Evolutionary conservation across 805 yeast genomes (phyloP), one percentile per base, ranked within the genome.

Genomic region (Allodekkera sacchari): DNA sequence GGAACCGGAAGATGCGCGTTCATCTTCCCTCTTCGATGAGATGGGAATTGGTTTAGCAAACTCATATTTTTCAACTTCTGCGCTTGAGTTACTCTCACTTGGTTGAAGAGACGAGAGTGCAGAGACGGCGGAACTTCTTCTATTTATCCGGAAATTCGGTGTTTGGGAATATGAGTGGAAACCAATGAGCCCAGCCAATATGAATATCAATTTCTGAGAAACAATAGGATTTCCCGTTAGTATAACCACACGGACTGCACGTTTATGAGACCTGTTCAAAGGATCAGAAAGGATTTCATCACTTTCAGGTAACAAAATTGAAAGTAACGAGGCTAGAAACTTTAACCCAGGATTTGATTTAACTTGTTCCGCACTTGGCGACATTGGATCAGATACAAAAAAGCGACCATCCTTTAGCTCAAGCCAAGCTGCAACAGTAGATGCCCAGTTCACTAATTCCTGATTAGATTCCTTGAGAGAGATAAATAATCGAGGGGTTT

Each of bases 191-290:
- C 74, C 77, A 33, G 68, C 63, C n/a, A 72, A 41, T 7, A 72
- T 69, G 33, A 71, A 68, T 1, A 71, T 54, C 30, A 72, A 53
- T 43, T 71, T 71, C 38, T 72, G 73, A 5, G 77, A 74, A 5
- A 72, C 73, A 18, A 61, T 63, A 2, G 77, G 74, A 39, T 72
- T 72, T 7, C 74, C 72, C 0, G 77, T 72, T 61, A 68, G 66
- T 2, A 72, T 55, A 4, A 71, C 71, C 1, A 71, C 59, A 27
- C 77, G 47, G 3, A 63, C 54, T 6, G 61, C 44, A 18, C 53
- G 55, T 21, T 45, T 44, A 1, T 46, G 36, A 2, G 29, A 18
- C 9, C 35, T 31, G 11, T 42, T 36, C 22, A 47, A 41, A 1
- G 73, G 69, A 26, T 57, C 61, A 6, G 40, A 32, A 25, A 69